Conservation (phyloP, 2,329 filamentous ascomycete species). For the Talaromyces piceae region DNA sequence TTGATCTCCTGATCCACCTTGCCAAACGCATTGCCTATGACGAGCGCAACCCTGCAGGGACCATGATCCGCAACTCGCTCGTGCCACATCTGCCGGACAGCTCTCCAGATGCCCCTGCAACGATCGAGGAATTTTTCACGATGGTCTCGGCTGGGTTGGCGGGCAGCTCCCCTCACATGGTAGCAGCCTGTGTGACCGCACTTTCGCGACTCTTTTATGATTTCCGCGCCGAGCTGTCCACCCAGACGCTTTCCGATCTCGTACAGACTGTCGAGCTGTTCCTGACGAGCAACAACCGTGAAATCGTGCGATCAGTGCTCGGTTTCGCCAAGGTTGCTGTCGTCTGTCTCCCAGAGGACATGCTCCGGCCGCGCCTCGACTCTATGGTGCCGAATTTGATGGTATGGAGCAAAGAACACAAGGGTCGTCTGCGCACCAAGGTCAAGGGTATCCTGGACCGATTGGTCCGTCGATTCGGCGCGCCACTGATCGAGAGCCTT, state of each 20-base stretch:
- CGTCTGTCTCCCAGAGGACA: slow-evolving; percentile 69
- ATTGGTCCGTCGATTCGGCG: slow-evolving; percentile 85
- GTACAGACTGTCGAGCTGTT: slow-evolving; percentile 95
- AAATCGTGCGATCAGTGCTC: slow-evolving; percentile 89
- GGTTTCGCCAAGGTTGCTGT: slow-evolving; percentile 96
- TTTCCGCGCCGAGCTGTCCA: slow-evolving; percentile 64
- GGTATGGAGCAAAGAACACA: slow-evolving; percentile 96
- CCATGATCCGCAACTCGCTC: slow-evolving; percentile 79
- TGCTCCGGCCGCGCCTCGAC: slow-evolving; percentile 69
- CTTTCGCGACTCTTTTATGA: slow-evolving; percentile 90
- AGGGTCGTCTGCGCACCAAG: slow-evolving; percentile 92
- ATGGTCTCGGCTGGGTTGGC: slow-evolving; percentile 97
- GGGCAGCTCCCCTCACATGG: slow-evolving; percentile 91
- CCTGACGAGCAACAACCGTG: slow-evolving; percentile 89
- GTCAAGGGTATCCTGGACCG: slow-evolving; percentile 97
- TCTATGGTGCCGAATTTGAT: slow-evolving; percentile 82
- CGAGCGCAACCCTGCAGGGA: slow-evolving; percentile 43
- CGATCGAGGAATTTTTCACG: slow-evolving; percentile 90
- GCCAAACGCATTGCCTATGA: slow-evolving; percentile 72
- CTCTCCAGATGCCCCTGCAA: slow-evolving; percentile 68
- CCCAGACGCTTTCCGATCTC: slow-evolving; percentile 68
- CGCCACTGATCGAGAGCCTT: slow-evolving; percentile 67
- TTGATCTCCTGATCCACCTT: slow-evolving; percentile 83
- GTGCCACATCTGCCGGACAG: slow-evolving; percentile 80
- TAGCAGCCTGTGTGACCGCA: slow-evolving; percentile 92